Evolutionary conservation across 441 rosid genomes (phyloP).

Genomic region (Populus hybrid): DNA sequence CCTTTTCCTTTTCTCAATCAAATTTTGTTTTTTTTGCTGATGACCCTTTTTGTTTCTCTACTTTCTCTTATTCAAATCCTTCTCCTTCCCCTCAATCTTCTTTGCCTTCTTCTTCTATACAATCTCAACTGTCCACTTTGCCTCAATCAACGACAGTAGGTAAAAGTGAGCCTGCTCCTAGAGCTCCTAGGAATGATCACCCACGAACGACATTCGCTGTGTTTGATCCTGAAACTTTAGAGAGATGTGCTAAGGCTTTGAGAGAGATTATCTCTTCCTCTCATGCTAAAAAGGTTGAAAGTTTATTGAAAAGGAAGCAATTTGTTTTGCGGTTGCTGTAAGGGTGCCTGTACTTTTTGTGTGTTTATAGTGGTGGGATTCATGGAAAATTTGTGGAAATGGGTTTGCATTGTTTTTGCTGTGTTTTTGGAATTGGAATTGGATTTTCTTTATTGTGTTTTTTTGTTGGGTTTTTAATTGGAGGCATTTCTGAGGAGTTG

Average conservation of each 20-base stretch:
- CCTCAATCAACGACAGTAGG: conserved; percentile 23
- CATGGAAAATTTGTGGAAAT: background rate
- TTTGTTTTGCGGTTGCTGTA: background rate
- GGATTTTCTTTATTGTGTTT: background rate
- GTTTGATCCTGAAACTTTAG: conserved; percentile 87
- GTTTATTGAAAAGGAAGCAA: background rate
- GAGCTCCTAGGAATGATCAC: conserved; percentile 52
- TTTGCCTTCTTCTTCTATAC: too few species aligned
- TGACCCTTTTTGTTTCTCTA: too few species aligned
- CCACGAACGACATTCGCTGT: conserved; percentile 90
- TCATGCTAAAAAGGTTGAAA: conserved; percentile 70
- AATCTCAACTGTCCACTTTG: background rate
- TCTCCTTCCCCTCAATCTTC: too few species aligned
- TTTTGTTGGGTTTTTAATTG: background rate
- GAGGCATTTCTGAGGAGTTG: background rate
- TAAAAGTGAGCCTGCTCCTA: conserved; percentile 34
- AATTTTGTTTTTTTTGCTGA: too few species aligned
- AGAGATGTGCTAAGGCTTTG: conserved; percentile 78
- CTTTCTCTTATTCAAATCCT: too few species aligned
- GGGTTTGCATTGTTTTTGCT: background rate
- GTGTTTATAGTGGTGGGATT: background rate
- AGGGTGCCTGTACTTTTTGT: background rate
- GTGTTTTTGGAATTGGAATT: background rate
- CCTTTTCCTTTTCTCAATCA: too few species aligned
- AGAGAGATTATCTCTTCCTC: conserved; percentile 59